Conservation (phyloP, 1,139 yeast genomes). For the Kurtzmaniella quercitrusa region DNA sequence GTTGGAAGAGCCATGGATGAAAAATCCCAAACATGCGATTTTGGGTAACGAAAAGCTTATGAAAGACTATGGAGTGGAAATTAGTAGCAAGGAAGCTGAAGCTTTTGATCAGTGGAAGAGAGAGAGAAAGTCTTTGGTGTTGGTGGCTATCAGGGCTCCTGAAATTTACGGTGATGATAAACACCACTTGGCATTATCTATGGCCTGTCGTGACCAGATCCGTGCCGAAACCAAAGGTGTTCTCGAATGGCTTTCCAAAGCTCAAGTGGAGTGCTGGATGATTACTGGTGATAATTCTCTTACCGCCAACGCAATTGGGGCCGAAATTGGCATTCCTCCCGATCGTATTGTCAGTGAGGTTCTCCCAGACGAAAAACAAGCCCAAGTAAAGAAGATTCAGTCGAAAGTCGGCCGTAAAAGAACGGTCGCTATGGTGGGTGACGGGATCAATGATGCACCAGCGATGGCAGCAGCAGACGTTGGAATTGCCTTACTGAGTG, state of each 20-base stretch:
- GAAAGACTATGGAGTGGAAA: constrained; percentile 35
- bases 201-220: constrained; percentile 64
- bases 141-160: constrained; percentile 44
- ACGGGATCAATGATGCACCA: constrained; percentile 64
- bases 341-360: constrained; percentile 68
- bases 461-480: constrained; percentile 58
- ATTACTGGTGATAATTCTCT: constrained; percentile 63
- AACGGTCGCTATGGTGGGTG: constrained; percentile 59
- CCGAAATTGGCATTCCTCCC: constrained; percentile 52
- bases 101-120: constrained; percentile 52
- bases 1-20: constrained; percentile 13
- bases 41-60: constrained; percentile 64
- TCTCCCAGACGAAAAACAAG: constrained; percentile 68
- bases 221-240: constrained; percentile 60
- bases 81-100: constrained; percentile 21
- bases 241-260: constrained; percentile 39
- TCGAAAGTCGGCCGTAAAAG: constrained; percentile 16
- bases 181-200: constrained; percentile 39
- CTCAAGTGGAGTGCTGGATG: constrained; percentile 64
- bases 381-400: constrained; percentile 53
- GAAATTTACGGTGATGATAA: constrained; percentile 21
- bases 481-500: constrained; percentile 56
- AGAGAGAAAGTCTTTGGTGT: constrained; percentile 60
- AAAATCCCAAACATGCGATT: constrained; percentile 37
- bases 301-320: constrained; percentile 68